Evolutionary conservation across 371 early-diverging fungal genomes (phyloP).

Genomic region (Mucor plumbeus): DNA sequence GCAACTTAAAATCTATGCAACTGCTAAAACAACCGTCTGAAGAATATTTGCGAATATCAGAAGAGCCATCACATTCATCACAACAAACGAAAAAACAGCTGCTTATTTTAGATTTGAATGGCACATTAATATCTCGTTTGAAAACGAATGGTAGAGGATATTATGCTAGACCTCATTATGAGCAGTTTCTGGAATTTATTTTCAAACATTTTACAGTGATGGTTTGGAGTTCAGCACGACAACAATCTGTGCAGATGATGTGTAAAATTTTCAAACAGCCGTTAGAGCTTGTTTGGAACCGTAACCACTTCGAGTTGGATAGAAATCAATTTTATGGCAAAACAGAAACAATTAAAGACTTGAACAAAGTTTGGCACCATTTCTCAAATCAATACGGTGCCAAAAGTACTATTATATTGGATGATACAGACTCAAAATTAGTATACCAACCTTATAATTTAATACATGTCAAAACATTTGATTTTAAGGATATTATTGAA

Average conservation of each 20-base stretch:
- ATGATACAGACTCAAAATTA: conserved; percentile 68
- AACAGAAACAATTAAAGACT: conserved; percentile 64
- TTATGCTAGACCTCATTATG: conserved; percentile 57
- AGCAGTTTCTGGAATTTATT: conserved; percentile 63
- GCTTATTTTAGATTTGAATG: conserved; percentile 77
- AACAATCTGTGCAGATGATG: conserved; percentile 62
- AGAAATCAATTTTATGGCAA: conserved; percentile 52
- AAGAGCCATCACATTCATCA: neutral
- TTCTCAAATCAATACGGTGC: conserved; percentile 50
- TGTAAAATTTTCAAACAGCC: conserved; percentile 51
- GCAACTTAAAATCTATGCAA: neutral
- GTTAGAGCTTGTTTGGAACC: conserved; percentile 61
- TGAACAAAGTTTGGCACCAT: conserved; percentile 55
- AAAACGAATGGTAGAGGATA: conserved; percentile 22
- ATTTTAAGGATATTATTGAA: conserved; percentile 13
- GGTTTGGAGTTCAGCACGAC: conserved; percentile 81
- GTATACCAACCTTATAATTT: conserved; percentile 66
- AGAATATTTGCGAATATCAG: neutral
- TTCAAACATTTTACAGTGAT: conserved; percentile 68
- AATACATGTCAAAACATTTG: conserved; percentile 40
- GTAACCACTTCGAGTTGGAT: conserved; percentile 59
- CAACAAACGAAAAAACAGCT: conserved; percentile 33
- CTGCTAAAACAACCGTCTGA: neutral
- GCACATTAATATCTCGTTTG: conserved; percentile 63
- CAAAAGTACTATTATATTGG: conserved; percentile 69